Percentiles rank a stretch among this genome's conserved stretches.
These are phyloP conservation scores for Hypoxylon sp. DNA, from an alignment of 2,329 filamentous ascomycete species.

Conservation along the genomic window DNA sequence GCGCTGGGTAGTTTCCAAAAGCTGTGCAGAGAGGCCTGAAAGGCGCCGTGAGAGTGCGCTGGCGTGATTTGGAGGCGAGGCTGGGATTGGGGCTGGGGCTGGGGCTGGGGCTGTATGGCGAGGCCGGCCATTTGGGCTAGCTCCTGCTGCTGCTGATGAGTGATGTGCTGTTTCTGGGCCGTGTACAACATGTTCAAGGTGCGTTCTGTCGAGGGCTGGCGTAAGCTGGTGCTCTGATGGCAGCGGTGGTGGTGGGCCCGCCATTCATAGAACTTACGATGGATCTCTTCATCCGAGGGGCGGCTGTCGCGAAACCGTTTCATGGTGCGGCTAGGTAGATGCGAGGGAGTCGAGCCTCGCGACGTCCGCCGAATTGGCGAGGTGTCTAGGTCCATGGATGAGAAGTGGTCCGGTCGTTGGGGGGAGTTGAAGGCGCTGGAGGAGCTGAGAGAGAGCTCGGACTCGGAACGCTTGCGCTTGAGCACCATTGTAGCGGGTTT, in stretches of 20 bases:
- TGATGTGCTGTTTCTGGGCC: conserved; percentile 61
- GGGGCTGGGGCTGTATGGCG: conserved; percentile 37
- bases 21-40: conserved; percentile 70
- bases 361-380: conserved; percentile 53
- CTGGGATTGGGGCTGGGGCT: conserved; percentile 34
- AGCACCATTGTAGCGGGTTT: conserved; percentile 61
- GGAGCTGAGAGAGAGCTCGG: conserved; percentile 67
- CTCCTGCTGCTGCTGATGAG: conserved; percentile 48
- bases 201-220: conserved; percentile 60
- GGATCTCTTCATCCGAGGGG: conserved; percentile 69
- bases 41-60: conserved; percentile 37
- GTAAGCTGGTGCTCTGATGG: conserved; percentile 37
- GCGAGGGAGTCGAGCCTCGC: conserved; percentile 57
- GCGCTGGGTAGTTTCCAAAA: conserved; percentile 71
- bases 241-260: conserved; percentile 11
- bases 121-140: conserved; percentile 35
- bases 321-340: conserved; percentile 70
- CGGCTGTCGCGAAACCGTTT: conserved; percentile 74
- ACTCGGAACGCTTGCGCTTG: conserved; percentile 76
- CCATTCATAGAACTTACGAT: conserved; percentile 62
- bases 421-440: conserved; percentile 62
- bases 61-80: conserved; percentile 19
- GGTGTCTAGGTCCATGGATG: conserved; percentile 55
- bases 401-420: conserved; percentile 52
- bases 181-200: conserved; percentile 72